Base-by-base conservation (phyloP, 495 filamentous ascomycete species). In the Achaetomiella virescens region DNA sequence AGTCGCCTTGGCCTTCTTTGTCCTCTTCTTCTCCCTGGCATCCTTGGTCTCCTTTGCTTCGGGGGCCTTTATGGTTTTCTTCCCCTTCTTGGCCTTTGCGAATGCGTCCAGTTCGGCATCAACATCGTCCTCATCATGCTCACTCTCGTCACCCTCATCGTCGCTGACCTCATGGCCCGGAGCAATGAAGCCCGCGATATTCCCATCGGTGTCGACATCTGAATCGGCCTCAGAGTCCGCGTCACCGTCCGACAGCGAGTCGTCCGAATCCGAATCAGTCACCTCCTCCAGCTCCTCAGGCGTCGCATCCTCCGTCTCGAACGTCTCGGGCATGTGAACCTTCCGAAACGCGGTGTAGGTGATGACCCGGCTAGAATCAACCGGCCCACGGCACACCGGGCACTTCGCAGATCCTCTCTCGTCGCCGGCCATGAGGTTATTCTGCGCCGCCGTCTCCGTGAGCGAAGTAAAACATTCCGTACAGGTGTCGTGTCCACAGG, bases 401-500 rank as follows among this genome's bases (percentile, higher is more conserved):
- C 92, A 97, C 59, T 79, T 87, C 9, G 79, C 70, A 21, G 75
- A 65, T n/a, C 64, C 68, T 35, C 76, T 75, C 58, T 87, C 84
- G 35, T 85, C 68, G 8, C 86, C 84, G 43, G 80, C 72, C 40
- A 70, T 68, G 51, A 86, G 67, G 43, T 78, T 74, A 1, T 82
- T 59, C 42, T 74, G 64, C 21, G 69, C 68, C 11, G 67, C 57
- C 14, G 68, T 83, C 58, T 87, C 86, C 4, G 82, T 81, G 41
- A 95, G 80, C 49, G 80, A 84, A 0, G 83, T 77, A 65, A 95
- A 86, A 63, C 91, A 96, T 58, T 89, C 86, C 0, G 79, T 69
- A 67, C 91, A 97, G 21, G 83, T 84, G 53, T 83, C 79, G 69
- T 97, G 91, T 24, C 91, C 91, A 59, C 91, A 97, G 2, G 90